Base-by-base conservation (phyloP, 805 yeast species). In the Scheffersomyces coipomensis region DNA sequence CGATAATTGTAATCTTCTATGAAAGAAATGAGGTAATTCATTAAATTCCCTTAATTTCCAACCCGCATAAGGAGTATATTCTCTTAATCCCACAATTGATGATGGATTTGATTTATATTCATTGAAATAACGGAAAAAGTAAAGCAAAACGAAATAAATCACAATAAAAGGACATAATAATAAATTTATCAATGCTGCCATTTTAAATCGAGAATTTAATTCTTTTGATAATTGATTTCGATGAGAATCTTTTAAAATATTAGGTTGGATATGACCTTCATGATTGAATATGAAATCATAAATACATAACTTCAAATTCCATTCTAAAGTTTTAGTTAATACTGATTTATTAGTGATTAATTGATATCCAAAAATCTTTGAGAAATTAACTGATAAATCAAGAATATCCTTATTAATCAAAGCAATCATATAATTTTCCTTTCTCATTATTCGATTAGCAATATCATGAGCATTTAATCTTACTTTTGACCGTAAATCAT, bases 31-130 rank as follows among this genome's bases (percentile, higher is more conserved):
- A 32, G 88, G 88, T 7, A 93, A 71, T 56, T 93, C 99, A 60
- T 93, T 93, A 56, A 85, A 88, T 53, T 93, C 99, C 40, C 99
- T 71, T 53, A 93, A 76, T 56, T 84, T 88, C 98, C 98, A 93
- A 52, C 86, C 90, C 0, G 98, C 97, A 62, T 78, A 79, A 0
- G 97, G 97, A 0, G 98, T 88, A 56, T 88, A 93, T 51, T 89
- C 95, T 34, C 99, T 70, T 37, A 67, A 55, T 3, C 69, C 71
- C 2, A 89, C 73, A 39, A 93, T 71, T 9, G 88, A 71, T 1
- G 89, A 80, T 0, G 99, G 99, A 39, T 91, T 85, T 31, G 86
- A 79, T 56, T 87, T 86, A 58, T 86, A 89, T 60, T 91, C 98
- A 58, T 90, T 90, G 62, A 93, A 93, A 58, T 93, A 89, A 32